These are phyloP conservation scores for Salvia hispanica DNA, from an alignment of 257 asterid genomes.

Conservation along the genomic window DNA sequence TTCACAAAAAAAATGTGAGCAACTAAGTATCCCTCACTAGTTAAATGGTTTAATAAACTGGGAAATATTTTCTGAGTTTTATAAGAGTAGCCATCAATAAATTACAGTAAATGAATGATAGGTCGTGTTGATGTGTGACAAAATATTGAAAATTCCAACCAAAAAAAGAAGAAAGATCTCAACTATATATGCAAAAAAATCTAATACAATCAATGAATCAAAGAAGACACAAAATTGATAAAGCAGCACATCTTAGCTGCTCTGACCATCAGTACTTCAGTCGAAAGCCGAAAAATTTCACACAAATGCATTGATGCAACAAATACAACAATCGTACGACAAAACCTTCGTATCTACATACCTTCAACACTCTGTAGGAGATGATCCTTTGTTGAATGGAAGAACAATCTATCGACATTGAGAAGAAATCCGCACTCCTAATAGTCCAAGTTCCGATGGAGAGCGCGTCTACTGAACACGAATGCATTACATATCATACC, in stretches of 20 bases:
- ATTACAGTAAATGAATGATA: background rate
- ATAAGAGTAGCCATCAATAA: background rate
- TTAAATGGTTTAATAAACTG: too few species aligned
- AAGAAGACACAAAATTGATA: conserved; percentile 1
- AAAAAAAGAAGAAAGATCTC: background rate
- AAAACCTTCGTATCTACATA: background rate
- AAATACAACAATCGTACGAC: background rate
- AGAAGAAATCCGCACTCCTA: conserved; percentile 20
- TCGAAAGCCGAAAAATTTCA: conserved; percentile 22
- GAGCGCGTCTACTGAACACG: background rate
- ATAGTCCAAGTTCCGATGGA: background rate
- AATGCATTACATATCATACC: background rate
- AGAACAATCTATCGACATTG: conserved; percentile 13
- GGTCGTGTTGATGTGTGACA: background rate
- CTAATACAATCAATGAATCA: background rate
- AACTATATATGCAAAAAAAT: background rate
- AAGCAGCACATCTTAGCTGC: conserved; percentile 12
- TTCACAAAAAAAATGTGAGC: too few species aligned
- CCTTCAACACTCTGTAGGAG: conserved; percentile 5
- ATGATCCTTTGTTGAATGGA: conserved; percentile 1
- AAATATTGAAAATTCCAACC: background rate
- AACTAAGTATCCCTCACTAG: too few species aligned
- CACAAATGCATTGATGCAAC: conserved; percentile 18
- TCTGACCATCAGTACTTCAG: background rate
- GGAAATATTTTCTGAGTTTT: background rate